A percentile compares a stretch with the other conserved stretches of the same genome.
Conservation (phyloP, 1,139 yeast genomes). For the Yamadazyma conglobata region DNA sequence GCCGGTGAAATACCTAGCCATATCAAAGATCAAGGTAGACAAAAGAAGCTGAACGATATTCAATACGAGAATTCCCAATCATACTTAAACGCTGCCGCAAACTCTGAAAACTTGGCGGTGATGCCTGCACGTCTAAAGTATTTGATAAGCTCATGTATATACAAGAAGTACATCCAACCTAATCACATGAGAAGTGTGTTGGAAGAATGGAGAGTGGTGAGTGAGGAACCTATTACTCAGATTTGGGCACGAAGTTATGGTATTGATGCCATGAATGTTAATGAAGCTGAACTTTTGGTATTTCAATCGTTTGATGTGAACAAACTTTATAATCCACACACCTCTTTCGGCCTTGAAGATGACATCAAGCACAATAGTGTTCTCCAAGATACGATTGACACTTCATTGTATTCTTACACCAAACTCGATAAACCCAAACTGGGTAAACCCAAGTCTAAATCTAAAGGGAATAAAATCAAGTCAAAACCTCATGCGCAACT, state of each 20-base stretch:
- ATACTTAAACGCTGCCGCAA: constrained; percentile 25
- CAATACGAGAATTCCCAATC: constrained; percentile 33
- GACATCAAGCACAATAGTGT: constrained; percentile 21
- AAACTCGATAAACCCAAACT: constrained; percentile 6
- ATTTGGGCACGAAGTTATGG: constrained; percentile 58
- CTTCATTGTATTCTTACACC: constrained; percentile 30
- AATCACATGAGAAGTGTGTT: constrained; percentile 12
- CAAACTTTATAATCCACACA: constrained; percentile 29
- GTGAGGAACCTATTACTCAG: constrained; percentile 52
- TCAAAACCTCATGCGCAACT: too few species aligned
- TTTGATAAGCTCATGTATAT: constrained; percentile 49
- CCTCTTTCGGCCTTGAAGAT: constrained; percentile 23
- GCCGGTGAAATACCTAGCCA: constrained; percentile 7
- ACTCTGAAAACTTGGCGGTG: constrained; percentile 35
- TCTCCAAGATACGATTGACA: constrained; percentile 38
- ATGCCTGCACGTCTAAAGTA: constrained; percentile 49
- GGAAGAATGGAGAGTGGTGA: constrained; percentile 48
- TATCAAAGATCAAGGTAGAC: background rate
- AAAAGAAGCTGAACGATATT: constrained; percentile 23
- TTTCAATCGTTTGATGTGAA: constrained; percentile 38
- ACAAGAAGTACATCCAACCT: constrained; percentile 38
- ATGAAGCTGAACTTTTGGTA: constrained; percentile 48
- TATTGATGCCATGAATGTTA: constrained; percentile 47
- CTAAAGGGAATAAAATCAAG: too few species aligned
- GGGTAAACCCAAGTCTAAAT: background rate